These are phyloP conservation scores for Marasmius tenuissimus DNA, from an alignment of 1,284 basidiomycete genomes.

Conservation along the genomic window DNA sequence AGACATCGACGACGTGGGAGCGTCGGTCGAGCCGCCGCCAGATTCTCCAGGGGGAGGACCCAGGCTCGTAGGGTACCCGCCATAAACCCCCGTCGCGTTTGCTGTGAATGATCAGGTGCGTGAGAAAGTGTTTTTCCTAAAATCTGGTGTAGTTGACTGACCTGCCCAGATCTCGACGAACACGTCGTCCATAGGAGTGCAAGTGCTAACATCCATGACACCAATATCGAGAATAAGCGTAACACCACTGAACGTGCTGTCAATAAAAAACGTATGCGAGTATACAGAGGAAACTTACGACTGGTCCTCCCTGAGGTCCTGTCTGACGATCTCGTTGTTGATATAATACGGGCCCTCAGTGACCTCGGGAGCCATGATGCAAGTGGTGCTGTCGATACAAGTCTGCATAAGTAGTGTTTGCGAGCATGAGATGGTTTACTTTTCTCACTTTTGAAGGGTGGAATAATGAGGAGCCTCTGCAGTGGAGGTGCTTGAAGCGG, in stretches of 20 bases:
- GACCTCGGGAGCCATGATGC: conserved; percentile 18
- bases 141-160: neutral
- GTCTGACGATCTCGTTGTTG: conserved; percentile 18
- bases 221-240: neutral
- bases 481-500: neutral
- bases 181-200: neutral
- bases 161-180: conserved; percentile 1
- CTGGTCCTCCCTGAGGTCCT: conserved; percentile 17
- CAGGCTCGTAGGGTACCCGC: conserved; percentile 18
- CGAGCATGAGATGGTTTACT: neutral
- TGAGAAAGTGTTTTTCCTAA: neutral
- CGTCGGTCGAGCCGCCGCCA: neutral
- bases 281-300: conserved; percentile 23
- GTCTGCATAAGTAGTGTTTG: neutral
- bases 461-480: neutral
- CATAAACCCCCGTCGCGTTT: conserved; percentile 29
- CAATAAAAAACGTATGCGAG: neutral
- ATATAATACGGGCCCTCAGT: conserved; percentile 21
- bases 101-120: conserved; percentile 7
- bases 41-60: neutral
- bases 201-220: neutral
- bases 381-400: conserved; percentile 9
- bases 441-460: neutral
- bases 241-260: neutral
- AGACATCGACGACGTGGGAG: neutral